Evolutionary conservation across 768 basidiomycete species (phyloP), one percentile per base, ranked within the genome.

Genomic region (Mycena leptocephala): DNA sequence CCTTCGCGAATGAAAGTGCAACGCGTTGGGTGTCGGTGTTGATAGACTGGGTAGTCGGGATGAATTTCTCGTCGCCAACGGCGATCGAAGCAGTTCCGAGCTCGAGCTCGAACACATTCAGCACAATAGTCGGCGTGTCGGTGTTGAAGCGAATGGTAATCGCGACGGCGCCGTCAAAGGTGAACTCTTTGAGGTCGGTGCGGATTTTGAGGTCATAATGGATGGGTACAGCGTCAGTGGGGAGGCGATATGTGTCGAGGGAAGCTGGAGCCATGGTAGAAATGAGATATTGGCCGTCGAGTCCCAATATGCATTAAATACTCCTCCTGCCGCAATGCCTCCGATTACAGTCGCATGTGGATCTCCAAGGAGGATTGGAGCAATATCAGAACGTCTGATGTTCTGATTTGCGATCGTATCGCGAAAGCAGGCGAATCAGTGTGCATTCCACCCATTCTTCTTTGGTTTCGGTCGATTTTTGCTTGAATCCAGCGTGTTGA

Each of bases 161-260:
- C 74, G 86, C 86, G 56, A 89, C 91, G 22, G 87, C 82, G 41
- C 94, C 95, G 33, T 88, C 84, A 82, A 93, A 95, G 14, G 83
- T 86, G 72, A 89, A 86, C 13, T 84, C 84, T 62, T 89, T 84
- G 63, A 95, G 89, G 80, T 95, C 92, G 11, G 92, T 93, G 77
- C 87, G 87, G 79, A 93, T 81, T 64, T 86, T 88, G 55, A 93
- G 78, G 74, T 91, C 89, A 78, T 93, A 93, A 81, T 92, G 90
- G 7, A 80, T 85, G 16, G 92, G 90, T 76, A 80, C 86, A n/a
- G 87, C 83, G 70, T 86, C 82, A 2, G 83, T 83, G 18, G 89
- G 89, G 59, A 91, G 85, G 63, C 90, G 88, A 78, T 84, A 70
- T 6, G 65, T 28, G 24, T 58, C 55, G 24, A 46, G 43, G 7